Evolutionary conservation across 768 basidiomycete species (phyloP).

Genomic region (Psilocybe tampanensis): DNA sequence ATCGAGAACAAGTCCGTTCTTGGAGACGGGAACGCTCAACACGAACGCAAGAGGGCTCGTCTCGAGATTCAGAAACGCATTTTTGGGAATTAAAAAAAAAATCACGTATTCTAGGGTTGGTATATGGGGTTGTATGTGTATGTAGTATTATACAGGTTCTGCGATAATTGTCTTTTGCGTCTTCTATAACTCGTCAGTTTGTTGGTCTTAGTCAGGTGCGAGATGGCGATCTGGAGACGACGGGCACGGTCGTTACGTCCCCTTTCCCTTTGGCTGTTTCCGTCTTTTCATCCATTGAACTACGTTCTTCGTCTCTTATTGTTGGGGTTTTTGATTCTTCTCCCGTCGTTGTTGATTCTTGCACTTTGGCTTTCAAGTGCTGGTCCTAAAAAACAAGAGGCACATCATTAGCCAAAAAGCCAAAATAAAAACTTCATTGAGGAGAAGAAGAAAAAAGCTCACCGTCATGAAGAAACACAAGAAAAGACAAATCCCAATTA

Average conservation of each 20-base stretch:
- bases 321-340: background rate
- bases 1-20: conserved; percentile 93
- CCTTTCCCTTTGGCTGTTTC: background rate
- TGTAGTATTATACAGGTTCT: background rate
- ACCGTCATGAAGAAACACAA: conserved; percentile 7
- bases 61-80: conserved; percentile 53
- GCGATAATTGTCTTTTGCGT: background rate
- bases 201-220: background rate
- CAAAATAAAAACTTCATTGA: background rate
- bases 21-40: conserved; percentile 65
- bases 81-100: conserved; percentile 15
- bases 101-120: too few relatives aligned
- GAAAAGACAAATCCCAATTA: background rate
- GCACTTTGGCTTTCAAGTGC: background rate
- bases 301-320: background rate
- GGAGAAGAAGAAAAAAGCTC: background rate
- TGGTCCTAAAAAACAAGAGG: background rate
- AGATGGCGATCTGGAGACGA: background rate
- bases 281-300: background rate
- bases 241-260: background rate
- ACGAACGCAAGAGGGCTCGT: conserved; percentile 60
- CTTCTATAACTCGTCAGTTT: too few relatives aligned
- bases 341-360: background rate
- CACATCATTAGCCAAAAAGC: background rate
- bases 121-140: background rate